Percentiles rank a stretch among this genome's conserved stretches.
Conservation (phyloP, 1,284 basidiomycete genomes). For the Filobasidium uniguttulatum region DNA sequence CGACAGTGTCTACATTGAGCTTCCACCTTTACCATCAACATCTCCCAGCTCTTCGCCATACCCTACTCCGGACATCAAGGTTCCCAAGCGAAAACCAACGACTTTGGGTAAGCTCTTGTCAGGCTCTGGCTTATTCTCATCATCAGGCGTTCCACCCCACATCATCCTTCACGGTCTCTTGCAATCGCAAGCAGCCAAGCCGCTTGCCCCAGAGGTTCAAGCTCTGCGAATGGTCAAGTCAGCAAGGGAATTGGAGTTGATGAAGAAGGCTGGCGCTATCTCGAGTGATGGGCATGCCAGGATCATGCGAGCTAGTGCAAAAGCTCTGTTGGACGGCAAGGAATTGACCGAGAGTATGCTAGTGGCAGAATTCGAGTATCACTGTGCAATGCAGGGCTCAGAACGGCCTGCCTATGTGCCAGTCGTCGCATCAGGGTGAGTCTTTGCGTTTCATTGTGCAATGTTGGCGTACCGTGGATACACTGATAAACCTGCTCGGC, state of each 20-base stretch:
- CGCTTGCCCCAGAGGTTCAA: conserved; percentile 35
- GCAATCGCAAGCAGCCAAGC: conserved; percentile 24
- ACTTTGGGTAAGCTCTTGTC: neutral
- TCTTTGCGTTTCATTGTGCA: neutral
- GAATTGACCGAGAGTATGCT: conserved; percentile 60
- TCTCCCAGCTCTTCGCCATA: conserved; percentile 27
- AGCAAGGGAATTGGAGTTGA: conserved; percentile 34
- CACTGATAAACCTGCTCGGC: neutral
- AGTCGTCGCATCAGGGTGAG: conserved; percentile 80
- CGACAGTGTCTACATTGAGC: conserved; percentile 33
- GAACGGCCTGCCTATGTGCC: conserved; percentile 84
- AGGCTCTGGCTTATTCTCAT: conserved; percentile 5
- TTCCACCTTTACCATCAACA: conserved; percentile 33
- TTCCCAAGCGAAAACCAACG: neutral
- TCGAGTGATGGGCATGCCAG: conserved; percentile 35
- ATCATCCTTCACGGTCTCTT: conserved; percentile 33
- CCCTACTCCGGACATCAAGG: neutral
- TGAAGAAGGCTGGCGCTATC: conserved; percentile 39
- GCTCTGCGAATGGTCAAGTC: conserved; percentile 37
- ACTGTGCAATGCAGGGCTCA: conserved; percentile 61
- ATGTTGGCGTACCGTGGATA: too few relatives aligned
- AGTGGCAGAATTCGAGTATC: conserved; percentile 77
- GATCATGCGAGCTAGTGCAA: conserved; percentile 18
- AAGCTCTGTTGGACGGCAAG: conserved; percentile 24
- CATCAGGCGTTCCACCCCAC: conserved; percentile 28